phyloP scores from a whole-genome alignment of 176 grass and related monocot species.

The Calamus simplicifolius region DNA sequence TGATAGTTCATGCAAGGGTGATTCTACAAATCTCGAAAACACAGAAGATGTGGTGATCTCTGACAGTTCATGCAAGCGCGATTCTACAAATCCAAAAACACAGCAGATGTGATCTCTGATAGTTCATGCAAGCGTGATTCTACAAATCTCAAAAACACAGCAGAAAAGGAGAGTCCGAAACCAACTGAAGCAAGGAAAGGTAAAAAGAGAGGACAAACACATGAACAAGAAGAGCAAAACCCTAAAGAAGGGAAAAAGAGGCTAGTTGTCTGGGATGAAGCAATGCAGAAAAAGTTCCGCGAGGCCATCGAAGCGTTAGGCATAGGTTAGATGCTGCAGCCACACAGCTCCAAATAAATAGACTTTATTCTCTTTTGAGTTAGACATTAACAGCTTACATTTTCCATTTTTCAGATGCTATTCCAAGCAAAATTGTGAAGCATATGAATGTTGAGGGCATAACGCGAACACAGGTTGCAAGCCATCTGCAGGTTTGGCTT shows the following conservation, averaged over 20 bases:
- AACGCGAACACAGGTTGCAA: neutral
- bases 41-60: too few relatives aligned
- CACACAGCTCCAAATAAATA: too few relatives aligned
- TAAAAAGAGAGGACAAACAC: neutral
- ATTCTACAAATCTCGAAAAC: neutral
- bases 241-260: neutral
- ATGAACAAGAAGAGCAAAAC: neutral
- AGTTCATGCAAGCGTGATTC: neutral
- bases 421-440: slow-evolving; percentile 4
- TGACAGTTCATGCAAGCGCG: neutral
- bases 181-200: neutral
- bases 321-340: neutral
- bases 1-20: neutral
- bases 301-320: slow-evolving; percentile 24
- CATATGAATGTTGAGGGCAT: neutral
- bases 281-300: slow-evolving; percentile 22
- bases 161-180: neutral
- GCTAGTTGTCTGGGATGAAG: slow-evolving; percentile 16
- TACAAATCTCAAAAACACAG: neutral
- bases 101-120: neutral
- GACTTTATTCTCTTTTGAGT: too few relatives aligned
- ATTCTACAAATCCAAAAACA: neutral
- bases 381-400: too few relatives aligned
- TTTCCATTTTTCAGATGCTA: neutral
- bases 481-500: neutral